These are phyloP conservation scores for Globisporangium rhizosaccharum DNA, from an alignment of 352 stramenopile species.

Conservation along the genomic window DNA sequence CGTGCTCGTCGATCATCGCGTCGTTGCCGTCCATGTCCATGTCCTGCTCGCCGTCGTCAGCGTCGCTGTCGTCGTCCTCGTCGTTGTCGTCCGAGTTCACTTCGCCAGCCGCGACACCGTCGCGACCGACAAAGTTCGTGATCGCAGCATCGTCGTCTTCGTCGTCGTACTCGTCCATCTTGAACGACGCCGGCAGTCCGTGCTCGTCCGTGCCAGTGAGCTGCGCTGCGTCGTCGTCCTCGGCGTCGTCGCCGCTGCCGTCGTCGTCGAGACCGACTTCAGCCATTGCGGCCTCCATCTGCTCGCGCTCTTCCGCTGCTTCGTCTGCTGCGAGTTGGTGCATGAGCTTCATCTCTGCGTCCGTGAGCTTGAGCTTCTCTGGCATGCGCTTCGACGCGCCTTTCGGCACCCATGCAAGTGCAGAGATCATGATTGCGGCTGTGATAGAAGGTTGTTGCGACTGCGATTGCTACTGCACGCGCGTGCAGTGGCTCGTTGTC, in stretches of 20 bases:
- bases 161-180: conserved; percentile 88
- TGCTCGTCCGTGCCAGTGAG: conserved; percentile 30
- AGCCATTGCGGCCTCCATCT: conserved; percentile 45
- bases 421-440: conserved; percentile 39
- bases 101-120: conserved; percentile 20
- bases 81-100: conserved; percentile 26
- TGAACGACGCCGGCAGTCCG: conserved; percentile 62
- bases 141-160: conserved; percentile 81
- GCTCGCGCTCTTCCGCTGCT: conserved; percentile 51
- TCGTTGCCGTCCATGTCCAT: conserved; percentile 33
- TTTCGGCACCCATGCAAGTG: conserved; percentile 51
- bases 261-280: conserved; percentile 42
- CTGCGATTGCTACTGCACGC: not conserved
- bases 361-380: conserved; percentile 83
- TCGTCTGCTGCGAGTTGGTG: conserved; percentile 70
- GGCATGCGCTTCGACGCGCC: conserved; percentile 57
- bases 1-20: conserved; percentile 22
- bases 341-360: conserved; percentile 80
- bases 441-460: not conserved
- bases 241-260: conserved; percentile 1
- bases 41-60: conserved; percentile 33
- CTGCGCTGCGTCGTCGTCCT: conserved; percentile 15
- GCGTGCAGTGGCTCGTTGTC: not conserved
- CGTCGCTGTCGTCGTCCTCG: conserved; percentile 32
- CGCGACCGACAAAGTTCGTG: conserved; percentile 64